A percentile compares a stretch with the other conserved stretches of the same genome.
Evolutionary conservation across 139 green algal species (phyloP).

Genomic region (Desmodesmus armatus): DNA sequence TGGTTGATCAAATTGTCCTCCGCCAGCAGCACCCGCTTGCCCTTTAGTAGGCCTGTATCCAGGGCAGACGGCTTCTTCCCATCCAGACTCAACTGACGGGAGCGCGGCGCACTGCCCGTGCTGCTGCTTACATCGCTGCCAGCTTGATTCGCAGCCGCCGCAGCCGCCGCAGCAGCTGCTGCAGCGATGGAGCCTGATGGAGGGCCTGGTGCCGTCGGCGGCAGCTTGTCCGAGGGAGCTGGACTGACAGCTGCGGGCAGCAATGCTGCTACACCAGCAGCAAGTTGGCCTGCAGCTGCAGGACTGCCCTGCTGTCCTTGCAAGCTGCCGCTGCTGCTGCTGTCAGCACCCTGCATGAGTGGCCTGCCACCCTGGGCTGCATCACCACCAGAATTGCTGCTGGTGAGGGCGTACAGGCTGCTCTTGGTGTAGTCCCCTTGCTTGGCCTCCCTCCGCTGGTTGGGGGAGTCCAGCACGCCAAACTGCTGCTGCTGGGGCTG

Average conservation of each 20-base stretch:
- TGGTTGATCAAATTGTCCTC: conserved; percentile 95
- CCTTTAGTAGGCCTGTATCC: conserved; percentile 45
- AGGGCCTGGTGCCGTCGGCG: too few species aligned
- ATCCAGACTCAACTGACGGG: conserved; percentile 17
- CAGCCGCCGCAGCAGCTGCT: not conserved
- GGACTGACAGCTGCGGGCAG: too few species aligned
- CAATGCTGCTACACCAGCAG: too few species aligned
- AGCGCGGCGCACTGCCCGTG: not conserved
- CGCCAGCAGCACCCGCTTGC: conserved; percentile 78
- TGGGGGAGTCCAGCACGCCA: not conserved
- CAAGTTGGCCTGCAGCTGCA: too few species aligned
- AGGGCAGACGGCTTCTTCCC: not conserved
- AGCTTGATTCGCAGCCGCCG: not conserved
- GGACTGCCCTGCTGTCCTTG: conserved; percentile 4
- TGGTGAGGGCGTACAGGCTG: not conserved
- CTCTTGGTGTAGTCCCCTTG: not conserved
- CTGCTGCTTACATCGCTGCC: conserved; percentile 3
- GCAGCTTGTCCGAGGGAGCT: too few species aligned
- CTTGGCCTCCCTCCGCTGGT: conserved; percentile 22
- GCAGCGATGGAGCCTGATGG: too few species aligned
- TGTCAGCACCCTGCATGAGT: not conserved
- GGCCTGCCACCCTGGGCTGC: not conserved
- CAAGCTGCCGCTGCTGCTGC: not conserved
- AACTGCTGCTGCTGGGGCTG: conserved; percentile 8
- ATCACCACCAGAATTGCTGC: not conserved